Evolutionary conservation across 768 basidiomycete species (phyloP).

Genomic region (Termitomyces sp.): DNA sequence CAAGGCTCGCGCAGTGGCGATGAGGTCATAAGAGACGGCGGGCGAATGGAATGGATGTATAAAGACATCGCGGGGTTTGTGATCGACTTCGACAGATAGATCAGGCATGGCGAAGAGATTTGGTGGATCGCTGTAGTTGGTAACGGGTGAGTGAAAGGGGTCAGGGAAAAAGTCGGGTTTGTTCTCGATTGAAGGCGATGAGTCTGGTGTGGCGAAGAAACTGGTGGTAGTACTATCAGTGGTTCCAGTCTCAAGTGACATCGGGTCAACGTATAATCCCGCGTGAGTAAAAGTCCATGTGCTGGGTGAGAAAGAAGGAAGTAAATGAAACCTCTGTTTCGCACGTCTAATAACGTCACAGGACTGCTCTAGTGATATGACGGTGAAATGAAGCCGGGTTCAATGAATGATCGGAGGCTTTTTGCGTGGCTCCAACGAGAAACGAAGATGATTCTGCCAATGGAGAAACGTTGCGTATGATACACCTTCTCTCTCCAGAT

Average conservation of each 20-base stretch:
- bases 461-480: not conserved
- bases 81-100: slow-evolving; percentile 9
- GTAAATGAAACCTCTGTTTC: slow-evolving; percentile 15
- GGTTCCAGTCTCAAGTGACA: not conserved
- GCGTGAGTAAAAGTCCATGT: not conserved
- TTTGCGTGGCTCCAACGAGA: not conserved
- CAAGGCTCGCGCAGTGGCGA: slow-evolving; percentile 38
- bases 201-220: not conserved
- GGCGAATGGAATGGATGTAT: slow-evolving; percentile 38
- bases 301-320: slow-evolving; percentile 5
- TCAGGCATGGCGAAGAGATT: slow-evolving; percentile 30
- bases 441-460: not conserved
- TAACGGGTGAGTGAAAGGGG: slow-evolving; percentile 12
- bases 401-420: not conserved
- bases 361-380: not conserved
- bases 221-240: slow-evolving; percentile 1
- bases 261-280: not conserved
- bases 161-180: slow-evolving; percentile 5
- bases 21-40: slow-evolving; percentile 38
- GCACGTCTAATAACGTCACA: slow-evolving; percentile 13
- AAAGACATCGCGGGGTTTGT: slow-evolving; percentile 23
- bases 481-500: not conserved
- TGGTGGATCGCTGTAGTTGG: slow-evolving; percentile 19
- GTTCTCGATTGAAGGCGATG: slow-evolving; percentile 3
- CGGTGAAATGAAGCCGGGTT: not conserved